Conservation (phyloP, 1,139 yeast genomes). For the Yamadazyma atmosphaerica region DNA sequence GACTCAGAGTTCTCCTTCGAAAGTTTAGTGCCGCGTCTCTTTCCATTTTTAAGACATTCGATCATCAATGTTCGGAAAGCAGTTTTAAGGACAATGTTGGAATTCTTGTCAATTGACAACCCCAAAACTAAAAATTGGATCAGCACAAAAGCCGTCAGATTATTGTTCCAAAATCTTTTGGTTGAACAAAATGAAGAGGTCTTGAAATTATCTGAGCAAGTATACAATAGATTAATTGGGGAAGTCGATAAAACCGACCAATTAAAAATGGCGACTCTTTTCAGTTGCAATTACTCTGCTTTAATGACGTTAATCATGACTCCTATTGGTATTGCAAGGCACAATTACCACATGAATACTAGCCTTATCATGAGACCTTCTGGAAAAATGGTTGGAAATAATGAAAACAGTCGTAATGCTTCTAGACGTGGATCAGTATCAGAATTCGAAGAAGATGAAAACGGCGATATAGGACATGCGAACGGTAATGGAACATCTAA, state of each 20-base stretch:
- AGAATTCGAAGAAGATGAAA: conserved; percentile 19
- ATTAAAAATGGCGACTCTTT: conserved; percentile 46
- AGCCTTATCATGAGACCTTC: conserved; percentile 77
- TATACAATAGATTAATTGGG: conserved; percentile 57
- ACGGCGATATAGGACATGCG: conserved; percentile 3
- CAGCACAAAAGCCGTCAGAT: conserved; percentile 66
- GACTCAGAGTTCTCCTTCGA: conserved; percentile 59
- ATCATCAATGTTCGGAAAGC: conserved; percentile 90
- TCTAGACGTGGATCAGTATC: conserved; percentile 20
- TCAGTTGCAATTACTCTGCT: conserved; percentile 57
- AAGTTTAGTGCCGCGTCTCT: conserved; percentile 82
- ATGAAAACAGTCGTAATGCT: conserved; percentile 14
- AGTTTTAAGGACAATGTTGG: conserved; percentile 75
- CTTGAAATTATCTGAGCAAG: conserved; percentile 58
- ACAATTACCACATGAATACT: conserved; percentile 82
- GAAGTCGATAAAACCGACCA: conserved; percentile 36
- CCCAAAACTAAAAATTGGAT: conserved; percentile 74
- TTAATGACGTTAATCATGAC: conserved; percentile 77
- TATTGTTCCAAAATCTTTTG: conserved; percentile 81
- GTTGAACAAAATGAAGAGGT: conserved; percentile 86
- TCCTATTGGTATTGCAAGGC: conserved; percentile 92
- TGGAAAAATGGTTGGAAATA: conserved; percentile 48
- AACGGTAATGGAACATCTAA: conserved; percentile 8
- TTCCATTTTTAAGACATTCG: conserved; percentile 92
- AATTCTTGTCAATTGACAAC: conserved; percentile 74